Base-by-base conservation (phyloP, 1,284 basidiomycete genomes). In the Gomphus bonarii region DNA sequence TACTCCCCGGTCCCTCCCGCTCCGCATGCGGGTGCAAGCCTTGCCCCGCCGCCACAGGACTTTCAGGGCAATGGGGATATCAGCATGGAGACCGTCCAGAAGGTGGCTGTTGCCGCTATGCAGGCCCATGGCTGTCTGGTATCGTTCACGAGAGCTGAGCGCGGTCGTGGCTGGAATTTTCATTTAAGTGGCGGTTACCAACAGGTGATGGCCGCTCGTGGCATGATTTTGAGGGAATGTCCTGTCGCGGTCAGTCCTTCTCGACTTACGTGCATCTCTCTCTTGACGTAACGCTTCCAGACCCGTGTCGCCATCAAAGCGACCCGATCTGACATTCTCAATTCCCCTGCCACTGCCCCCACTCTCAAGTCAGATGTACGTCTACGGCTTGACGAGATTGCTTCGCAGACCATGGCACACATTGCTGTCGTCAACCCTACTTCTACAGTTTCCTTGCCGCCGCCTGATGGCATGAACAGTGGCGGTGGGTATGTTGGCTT, bases 191-290 rank as follows among this genome's bases (percentile, higher is more conserved):
- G 95, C 50, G 80, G 85, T 28, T 94, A 94, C 72, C 89, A 91
- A 67, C 90, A 95, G 69, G 95, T 97, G 63, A 90, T 97, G 84
- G 77, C 84, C 57, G 88, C 94, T 50, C 80, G 93, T 53, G 93
- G 91, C 18, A 82, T 88, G 75, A 83, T 97, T 59, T 70, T 97
- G 60, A 90, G 95, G 63, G 91, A 95, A 64, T 86, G 87, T 65
- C 94, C 94, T 3, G 82, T 93, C 63, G 83, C 88, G 75, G 87
- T 88, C 62, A 58, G 75, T 69, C 61, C 44, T 25, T 46, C 25
- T 11, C 22, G 8, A 20, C 42, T 22, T 22, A 9, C 18, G 43
- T 54, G 46, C 46, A 12, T 33, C 36, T 58, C 42, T 42, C 51
- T 58, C 55, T 51, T 38, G 33, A 31, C 49, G 5, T 11, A 22